Evolutionary conservation across 805 yeast species (phyloP), one percentile per base, ranked within the genome.

Genomic region (Metschnikowia drakensbergensis): DNA sequence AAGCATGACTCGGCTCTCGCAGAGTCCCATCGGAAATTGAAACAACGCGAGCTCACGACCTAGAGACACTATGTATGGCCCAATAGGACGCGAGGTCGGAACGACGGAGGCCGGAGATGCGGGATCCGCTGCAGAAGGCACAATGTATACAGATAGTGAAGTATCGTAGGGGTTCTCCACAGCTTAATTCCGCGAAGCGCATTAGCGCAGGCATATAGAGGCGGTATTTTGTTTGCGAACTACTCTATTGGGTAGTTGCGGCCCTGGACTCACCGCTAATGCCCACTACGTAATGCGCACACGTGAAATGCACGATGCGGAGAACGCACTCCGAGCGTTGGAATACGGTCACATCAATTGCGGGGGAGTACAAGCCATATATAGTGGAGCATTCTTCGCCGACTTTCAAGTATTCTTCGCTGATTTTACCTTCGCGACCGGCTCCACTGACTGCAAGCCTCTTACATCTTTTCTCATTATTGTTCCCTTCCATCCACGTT

Each of bases 251-350:
- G 45, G 45, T 26, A 42, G 43, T 40, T 35, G 8, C n/a, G 41
- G 31, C 41, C 41, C 41, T 25, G 41, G 25, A 13, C 8, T 28
- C 32, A 28, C 13, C 25, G 32, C 13, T 27, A 22, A 39, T 10
- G 17, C n/a, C 25, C 13, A 25, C 31, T 25, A 26, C 28, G 38
- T 26, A 42, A 33, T 42, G 45, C 38, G 37, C 37, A 26, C 38
- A 42, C 32, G 38, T 34, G 45, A 42, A 33, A 42, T 33, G 45
- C 45, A 42, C 38, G 17, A 42, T 42, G 45, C 38, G 45, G 45
- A 34, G 43, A 31, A 40, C 35, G 29, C 43, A 40, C 36, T 40
- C 43, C 11, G 25, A 40, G 43, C 43, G 43, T 40, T 40, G 43
- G 34, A 13, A n/a, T 30, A 29, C 10, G n/a, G n/a, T 22, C 36